A percentile compares a stretch with the other conserved stretches of the same genome.
Conservation (phyloP, 441 rosid species). For the Cnidoscolus chayamansa region DNA sequence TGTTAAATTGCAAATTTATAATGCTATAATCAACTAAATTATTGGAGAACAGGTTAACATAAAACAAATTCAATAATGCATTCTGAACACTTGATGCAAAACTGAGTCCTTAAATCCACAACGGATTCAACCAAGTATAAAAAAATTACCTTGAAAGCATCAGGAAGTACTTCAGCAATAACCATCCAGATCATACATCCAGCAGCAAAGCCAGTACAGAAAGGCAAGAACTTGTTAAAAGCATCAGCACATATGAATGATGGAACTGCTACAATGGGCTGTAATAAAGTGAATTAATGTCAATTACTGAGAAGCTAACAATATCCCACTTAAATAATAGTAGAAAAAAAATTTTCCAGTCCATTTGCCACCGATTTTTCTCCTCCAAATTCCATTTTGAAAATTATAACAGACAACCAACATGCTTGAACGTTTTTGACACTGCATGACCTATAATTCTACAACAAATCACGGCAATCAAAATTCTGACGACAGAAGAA, state of each 20-base stretch:
- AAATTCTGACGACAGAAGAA: too few relatives aligned
- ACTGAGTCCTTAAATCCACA: not conserved
- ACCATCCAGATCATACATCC: constrained; percentile 99
- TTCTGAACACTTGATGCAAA: constrained; percentile 11
- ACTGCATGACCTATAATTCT: too few relatives aligned
- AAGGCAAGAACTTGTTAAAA: constrained; percentile 88
- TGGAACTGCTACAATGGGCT: constrained; percentile 98
- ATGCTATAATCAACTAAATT: not conserved
- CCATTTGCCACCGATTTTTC: not conserved
- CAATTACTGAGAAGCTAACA: not conserved
- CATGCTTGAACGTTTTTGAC: too few relatives aligned
- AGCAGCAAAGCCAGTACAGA: constrained; percentile 99
- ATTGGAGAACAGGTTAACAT: not conserved
- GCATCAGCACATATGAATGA: constrained; percentile 96
- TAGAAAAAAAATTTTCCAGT: not conserved
- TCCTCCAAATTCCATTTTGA: not conserved
- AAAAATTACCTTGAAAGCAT: constrained; percentile 78
- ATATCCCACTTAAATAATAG: not conserved
- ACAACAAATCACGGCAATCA: too few relatives aligned
- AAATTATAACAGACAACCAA: too few relatives aligned
- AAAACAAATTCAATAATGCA: not conserved
- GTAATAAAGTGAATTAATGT: constrained; percentile 23
- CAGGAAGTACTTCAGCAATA: constrained; percentile 97
- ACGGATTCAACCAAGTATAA: not conserved
- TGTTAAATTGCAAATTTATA: not conserved